Base-by-base conservation (phyloP, 1,284 basidiomycete genomes). In the Fomes fomentarius region DNA sequence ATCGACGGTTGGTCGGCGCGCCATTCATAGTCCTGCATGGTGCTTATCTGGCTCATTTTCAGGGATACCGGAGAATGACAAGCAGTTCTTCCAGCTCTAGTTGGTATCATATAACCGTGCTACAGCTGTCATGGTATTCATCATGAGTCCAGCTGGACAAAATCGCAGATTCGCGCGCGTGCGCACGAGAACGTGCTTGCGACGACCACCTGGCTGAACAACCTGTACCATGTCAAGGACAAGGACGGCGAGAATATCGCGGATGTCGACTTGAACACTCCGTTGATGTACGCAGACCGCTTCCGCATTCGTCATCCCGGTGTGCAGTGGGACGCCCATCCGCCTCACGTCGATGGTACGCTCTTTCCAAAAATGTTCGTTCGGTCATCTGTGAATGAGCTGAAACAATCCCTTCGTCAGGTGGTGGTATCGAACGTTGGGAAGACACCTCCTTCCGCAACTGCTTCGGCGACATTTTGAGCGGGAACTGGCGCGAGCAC, bases 361-460 rank as follows among this genome's bases (percentile, higher is more conserved):
- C 19, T 12, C 19, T n/a, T 11, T 11, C 21, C n/a, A n/a, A n/a
- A n/a, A n/a, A n/a, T 21, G 6, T n/a, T 21, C 17, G 15, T 21
- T 15, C 7, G 11, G 11, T 22, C 4, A 9, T 11, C 12, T 19
- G 9, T 40, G 22, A 22, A 1, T 21, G 15, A 14, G 19, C 15
- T 41, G 9, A 21, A 10, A 5, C 11, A 17, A 3, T 30, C 19
- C 3, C 26, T 2, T n/a, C 10, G 4, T 10, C 38, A 86, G 84
- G 93, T 11, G 93, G 91, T 1, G 73, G 82, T 0, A 86, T 94
- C 25, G 93, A 96, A 71, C 77, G 91, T 22, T 94, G 93, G 93
- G 91, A 95, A 68, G 91, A 94, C 64, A 71, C 78, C 4, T 71
- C 67, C 1, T 91, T 93, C 72, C 77, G 89, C 31, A 75, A 72